These are phyloP conservation scores for Debaryomycetaceae sp. DNA, from an alignment of 1,139 yeast genomes.

Conservation along the genomic window DNA sequence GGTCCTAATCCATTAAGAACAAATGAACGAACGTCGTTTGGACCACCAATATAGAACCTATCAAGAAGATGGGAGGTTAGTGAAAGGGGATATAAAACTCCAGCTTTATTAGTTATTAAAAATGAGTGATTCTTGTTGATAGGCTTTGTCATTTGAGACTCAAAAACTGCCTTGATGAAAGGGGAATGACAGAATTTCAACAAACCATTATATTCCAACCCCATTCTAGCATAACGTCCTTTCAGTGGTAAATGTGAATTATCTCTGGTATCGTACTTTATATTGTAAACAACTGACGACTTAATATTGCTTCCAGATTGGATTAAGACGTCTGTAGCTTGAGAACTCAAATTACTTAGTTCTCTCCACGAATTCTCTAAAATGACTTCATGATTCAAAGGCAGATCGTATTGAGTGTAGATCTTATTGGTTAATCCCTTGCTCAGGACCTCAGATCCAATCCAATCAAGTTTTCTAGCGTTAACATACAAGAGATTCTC, in stretches of 20 bases:
- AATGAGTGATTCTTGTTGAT: constrained; percentile 28
- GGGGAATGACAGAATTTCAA: constrained; percentile 22
- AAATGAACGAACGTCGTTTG: constrained; percentile 79
- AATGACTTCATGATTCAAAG: constrained; percentile 53
- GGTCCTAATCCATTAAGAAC: constrained; percentile 84
- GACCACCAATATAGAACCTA: constrained; percentile 61
- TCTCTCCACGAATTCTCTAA: constrained; percentile 66
- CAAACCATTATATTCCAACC: constrained; percentile 57
- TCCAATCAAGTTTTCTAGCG: constrained; percentile 66
- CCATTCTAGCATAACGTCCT: constrained; percentile 54
- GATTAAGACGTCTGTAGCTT: constrained; percentile 28
- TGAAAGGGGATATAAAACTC: constrained; percentile 42
- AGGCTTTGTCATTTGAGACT: constrained; percentile 40
- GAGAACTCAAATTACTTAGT: constrained; percentile 42
- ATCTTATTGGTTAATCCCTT: constrained; percentile 58
- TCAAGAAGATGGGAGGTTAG: constrained; percentile 53
- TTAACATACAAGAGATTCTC: constrained; percentile 57
- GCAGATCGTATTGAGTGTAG: constrained; percentile 23
- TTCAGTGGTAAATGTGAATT: constrained; percentile 50
- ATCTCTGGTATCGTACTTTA: constrained; percentile 57
- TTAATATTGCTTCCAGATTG: constrained; percentile 64
- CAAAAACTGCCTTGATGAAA: constrained; percentile 47
- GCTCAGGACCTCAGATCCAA: constrained; percentile 55
- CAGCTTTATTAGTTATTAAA: constrained; percentile 47
- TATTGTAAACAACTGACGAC: constrained; percentile 50